Base-by-base conservation (phyloP, 768 basidiomycete species). In the Lactifluus pinguis region DNA sequence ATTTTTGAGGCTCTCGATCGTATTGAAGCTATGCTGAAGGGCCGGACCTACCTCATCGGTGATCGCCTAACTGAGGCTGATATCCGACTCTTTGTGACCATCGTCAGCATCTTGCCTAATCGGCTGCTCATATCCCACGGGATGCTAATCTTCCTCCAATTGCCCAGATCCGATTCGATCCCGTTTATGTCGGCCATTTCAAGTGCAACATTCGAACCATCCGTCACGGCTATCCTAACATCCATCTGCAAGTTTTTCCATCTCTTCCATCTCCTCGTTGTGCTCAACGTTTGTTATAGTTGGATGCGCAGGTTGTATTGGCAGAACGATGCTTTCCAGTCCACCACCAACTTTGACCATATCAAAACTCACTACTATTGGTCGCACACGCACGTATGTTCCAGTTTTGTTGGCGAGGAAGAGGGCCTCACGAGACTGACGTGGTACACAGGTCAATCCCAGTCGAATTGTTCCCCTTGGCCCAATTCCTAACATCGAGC, bases 221-320 rank as follows among this genome's bases (percentile, higher is more conserved):
- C 69, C 90, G 95, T 25, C 76, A 84, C 68, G 89, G 89, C 6
- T 98, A 94, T 72, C 94, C 95, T 19, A 80, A 84, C 51, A 81
- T 97, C 52, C 81, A 98, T 29, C 70, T 70, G 83, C 81, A 57
- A 38, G 34, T 59, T 42, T 21, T 38, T 44, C 21, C 6, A 38
- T 53, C 25, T 39, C 34, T 58, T 7, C 15, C 6, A 30, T 25
- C 25, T n/a, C 25, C 25, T 25, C 25, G 25, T 19, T 7, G 15
- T 45, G 9, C 39, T 55, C 13, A 39, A 17, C n/a, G 4, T 15
- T 1, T 32, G 38, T 38, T 53, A 4, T 30, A 87, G 85, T 36
- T 95, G 92, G 89, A 68, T 90, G 74, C 85, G 84, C 72, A 86
- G 87, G 69, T 74, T 98, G 19, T 98, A 99, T 78, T 98, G 93